These are phyloP conservation scores for Flueggea neowawraea DNA, from an alignment of 441 rosid genomes.

Conservation along the genomic window DNA sequence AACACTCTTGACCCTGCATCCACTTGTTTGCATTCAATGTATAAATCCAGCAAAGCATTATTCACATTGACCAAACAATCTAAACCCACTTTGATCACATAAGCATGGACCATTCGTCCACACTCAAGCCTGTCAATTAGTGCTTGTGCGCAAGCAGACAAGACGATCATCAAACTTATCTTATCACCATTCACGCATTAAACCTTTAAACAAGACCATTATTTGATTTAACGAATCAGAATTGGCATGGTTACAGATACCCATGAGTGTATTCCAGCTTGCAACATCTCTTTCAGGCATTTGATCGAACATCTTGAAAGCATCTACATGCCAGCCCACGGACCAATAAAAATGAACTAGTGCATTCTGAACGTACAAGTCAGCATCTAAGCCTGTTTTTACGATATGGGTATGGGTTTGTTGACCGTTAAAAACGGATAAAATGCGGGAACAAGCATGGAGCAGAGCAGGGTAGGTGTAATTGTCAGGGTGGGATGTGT, in stretches of 20 bases:
- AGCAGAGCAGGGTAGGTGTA: slow-evolving; percentile 22
- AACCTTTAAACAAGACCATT: slow-evolving; percentile 16
- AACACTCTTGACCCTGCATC: slow-evolving; percentile 16
- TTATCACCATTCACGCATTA: slow-evolving; percentile 17
- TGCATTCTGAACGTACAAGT: slow-evolving; percentile 20
- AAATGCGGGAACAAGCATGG: slow-evolving; percentile 21
- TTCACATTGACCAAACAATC: slow-evolving; percentile 8
- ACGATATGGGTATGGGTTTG: slow-evolving; percentile 20
- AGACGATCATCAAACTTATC: slow-evolving; percentile 21
- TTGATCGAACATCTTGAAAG: slow-evolving; percentile 14
- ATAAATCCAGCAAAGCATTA: slow-evolving; percentile 29
- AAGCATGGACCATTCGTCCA: slow-evolving; percentile 22
- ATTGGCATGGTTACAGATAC: slow-evolving; percentile 3
- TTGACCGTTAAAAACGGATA: slow-evolving; percentile 8
- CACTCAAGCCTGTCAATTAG: slow-evolving; percentile 3
- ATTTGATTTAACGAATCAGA: slow-evolving; percentile 1
- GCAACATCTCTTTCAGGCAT: slow-evolving; percentile 20
- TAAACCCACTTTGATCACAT: slow-evolving; percentile 22
- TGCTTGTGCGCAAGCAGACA: slow-evolving; percentile 21
- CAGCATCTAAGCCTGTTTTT: slow-evolving; percentile 11
- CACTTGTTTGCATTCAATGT: slow-evolving; percentile 19
- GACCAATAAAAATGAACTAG: slow-evolving; percentile 18
- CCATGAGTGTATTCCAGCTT: slow-evolving; percentile 26
- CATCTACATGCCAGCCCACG: not conserved
- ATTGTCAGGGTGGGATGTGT: slow-evolving; percentile 12